Evolutionary conservation across 164 flowering plant genomes (phyloP).

Genomic region (Aristolochia californica): DNA sequence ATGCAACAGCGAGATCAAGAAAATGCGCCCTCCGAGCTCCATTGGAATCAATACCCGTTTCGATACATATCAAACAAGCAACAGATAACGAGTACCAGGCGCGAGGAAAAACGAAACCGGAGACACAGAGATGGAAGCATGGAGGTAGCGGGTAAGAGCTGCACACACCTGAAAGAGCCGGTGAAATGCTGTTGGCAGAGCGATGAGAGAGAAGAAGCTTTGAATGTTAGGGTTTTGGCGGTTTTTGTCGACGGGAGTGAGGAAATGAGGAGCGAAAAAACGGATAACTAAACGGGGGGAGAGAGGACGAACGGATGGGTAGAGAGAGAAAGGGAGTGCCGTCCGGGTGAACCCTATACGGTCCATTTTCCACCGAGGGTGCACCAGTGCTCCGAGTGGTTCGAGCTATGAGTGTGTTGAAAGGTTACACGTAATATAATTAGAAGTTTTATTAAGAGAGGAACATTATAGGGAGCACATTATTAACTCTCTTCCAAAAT

Average conservation of each 20-base stretch:
- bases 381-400: too few relatives aligned
- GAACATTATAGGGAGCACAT: too few relatives aligned
- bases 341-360: too few relatives aligned
- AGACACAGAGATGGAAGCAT: not conserved
- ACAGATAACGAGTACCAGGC: not conserved
- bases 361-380: too few relatives aligned
- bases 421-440: too few relatives aligned
- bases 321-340: too few relatives aligned
- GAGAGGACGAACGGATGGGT: too few relatives aligned
- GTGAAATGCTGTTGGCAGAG: not conserved
- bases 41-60: conserved; percentile 1
- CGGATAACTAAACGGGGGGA: conserved; percentile 4
- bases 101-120: not conserved
- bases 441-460: too few relatives aligned
- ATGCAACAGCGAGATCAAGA: not conserved
- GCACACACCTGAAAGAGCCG: not conserved
- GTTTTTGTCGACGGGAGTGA: not conserved
- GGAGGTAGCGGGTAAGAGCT: not conserved
- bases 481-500: too few relatives aligned
- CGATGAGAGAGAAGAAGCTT: not conserved
- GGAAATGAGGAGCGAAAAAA: too few relatives aligned
- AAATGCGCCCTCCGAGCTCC: not conserved
- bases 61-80: not conserved
- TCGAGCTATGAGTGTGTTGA: too few relatives aligned
- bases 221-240: conserved; percentile 8